These are phyloP conservation scores for Bipolaris cookei DNA, from an alignment of 2,329 filamentous ascomycete genomes.

Conservation along the genomic window DNA sequence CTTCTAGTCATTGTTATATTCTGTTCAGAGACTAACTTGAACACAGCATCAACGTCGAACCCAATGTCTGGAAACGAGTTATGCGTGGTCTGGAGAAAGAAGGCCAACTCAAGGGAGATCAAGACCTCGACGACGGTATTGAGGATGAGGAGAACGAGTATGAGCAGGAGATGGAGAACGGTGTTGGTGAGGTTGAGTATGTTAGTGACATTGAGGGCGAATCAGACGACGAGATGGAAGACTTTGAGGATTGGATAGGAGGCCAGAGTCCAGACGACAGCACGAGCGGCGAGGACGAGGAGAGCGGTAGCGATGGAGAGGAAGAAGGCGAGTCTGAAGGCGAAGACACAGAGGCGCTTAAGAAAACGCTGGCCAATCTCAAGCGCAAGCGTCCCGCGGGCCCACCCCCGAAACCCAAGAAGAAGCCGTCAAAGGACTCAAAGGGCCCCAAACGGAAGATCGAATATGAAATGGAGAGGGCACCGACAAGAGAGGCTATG, in stretches of 20 bases:
- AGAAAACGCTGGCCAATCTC: conserved; percentile 60
- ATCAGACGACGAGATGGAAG: conserved; percentile 70
- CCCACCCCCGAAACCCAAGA: conserved; percentile 61
- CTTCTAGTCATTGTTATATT: background rate
- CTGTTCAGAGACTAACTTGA: conserved; percentile 2
- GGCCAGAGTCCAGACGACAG: conserved; percentile 66
- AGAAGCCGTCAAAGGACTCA: conserved; percentile 57
- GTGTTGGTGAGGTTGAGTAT: conserved; percentile 83
- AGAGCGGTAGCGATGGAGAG: conserved; percentile 59
- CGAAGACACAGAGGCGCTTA: conserved; percentile 60
- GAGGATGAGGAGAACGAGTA: conserved; percentile 73
- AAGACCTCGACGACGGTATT: conserved; percentile 87
- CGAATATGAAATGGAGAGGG: conserved; percentile 77
- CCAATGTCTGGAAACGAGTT: conserved; percentile 96
- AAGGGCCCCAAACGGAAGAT: conserved; percentile 72
- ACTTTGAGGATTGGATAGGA: conserved; percentile 90
- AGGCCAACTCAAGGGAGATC: conserved; percentile 80
- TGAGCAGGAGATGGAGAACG: conserved; percentile 69
- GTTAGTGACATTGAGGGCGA: conserved; percentile 85
- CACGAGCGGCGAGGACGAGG: conserved; percentile 65
- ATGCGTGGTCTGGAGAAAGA: conserved; percentile 86
- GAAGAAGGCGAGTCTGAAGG: conserved; percentile 64
- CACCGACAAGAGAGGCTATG: conserved; percentile 51
- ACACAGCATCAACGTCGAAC: conserved; percentile 78
- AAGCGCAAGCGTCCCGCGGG: conserved; percentile 64